Evolutionary conservation across 331 rosid genomes (phyloP), one percentile per base, ranked within the genome.

Genomic region (Dryas integrifolia): DNA sequence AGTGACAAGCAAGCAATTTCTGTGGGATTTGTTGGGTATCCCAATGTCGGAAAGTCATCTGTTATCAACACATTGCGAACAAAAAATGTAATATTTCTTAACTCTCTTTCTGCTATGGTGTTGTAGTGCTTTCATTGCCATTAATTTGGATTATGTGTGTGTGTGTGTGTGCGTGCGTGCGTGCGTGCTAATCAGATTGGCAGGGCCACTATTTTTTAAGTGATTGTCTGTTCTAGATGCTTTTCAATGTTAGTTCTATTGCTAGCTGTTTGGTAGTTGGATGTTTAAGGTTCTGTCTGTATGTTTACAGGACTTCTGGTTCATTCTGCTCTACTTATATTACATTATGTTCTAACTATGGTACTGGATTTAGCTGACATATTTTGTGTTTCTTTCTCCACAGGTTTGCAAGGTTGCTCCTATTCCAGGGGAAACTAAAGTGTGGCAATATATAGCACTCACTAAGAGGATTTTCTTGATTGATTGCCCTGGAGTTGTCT

Each of bases 391-490:
- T n/a, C 53, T 72, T 53, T 43, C 78, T 65, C 61, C 38, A 64
- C 57, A 94, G 98, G 97, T 95, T 45, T 95, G 98, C 89, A 95
- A 89, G 88, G 98, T 91, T 76, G 96, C 97, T 72, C 97, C 96
- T 71, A 95, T 91, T 73, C 97, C 96, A 2, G 96, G 97, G 79
- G 96, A 95, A 76, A 91, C 97, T 3, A 88, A 91, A 84, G 98
- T 89, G 71, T 91, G 96, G 98, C 97, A 95, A 67, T 95, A 91
- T 77, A 91, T 95, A 49, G 89, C 98, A 41, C 98, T 95, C 66
- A 95, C 96, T 26, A 91, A 95, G 92, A 95, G 96, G 85, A 95
- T 91, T 72, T 88, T 91, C 79, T 76, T 94, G 86, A 94, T 94
- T 62, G 98, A 94, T 69, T 91, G 96, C 76, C 96, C 96, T 0